These are phyloP conservation scores for Mycena metata DNA, from an alignment of 768 basidiomycete species.

Conservation along the genomic window DNA sequence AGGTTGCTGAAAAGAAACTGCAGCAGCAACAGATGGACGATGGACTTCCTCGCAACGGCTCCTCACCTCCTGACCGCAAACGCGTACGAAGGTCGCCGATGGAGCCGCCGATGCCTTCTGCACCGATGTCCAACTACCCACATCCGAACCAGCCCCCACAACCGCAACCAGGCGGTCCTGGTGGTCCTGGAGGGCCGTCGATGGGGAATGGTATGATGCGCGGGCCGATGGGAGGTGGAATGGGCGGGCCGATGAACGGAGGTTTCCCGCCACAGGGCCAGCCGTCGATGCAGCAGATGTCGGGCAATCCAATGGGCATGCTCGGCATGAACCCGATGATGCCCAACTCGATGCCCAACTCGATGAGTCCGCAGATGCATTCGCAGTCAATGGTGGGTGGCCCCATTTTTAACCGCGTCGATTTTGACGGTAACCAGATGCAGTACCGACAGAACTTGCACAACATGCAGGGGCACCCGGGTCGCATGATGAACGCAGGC, in stretches of 20 bases:
- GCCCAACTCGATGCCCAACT: slow-evolving; percentile 14
- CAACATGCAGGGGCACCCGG: slow-evolving; percentile 14
- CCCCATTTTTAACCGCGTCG: neutral
- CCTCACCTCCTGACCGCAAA: slow-evolving; percentile 71
- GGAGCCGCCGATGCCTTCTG: slow-evolving; percentile 58
- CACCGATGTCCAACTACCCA: slow-evolving; percentile 49
- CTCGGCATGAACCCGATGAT: slow-evolving; percentile 34
- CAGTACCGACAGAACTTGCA: slow-evolving; percentile 33
- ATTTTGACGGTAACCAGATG: slow-evolving; percentile 27
- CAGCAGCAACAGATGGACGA: slow-evolving; percentile 55
- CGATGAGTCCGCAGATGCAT: slow-evolving; percentile 41
- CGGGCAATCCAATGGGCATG: slow-evolving; percentile 42
- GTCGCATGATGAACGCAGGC: slow-evolving; percentile 48
- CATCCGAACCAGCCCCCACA: slow-evolving; percentile 37
- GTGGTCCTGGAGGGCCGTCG: slow-evolving; percentile 49
- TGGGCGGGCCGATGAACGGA: slow-evolving; percentile 42
- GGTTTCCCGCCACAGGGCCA: slow-evolving; percentile 39
- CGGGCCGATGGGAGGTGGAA: slow-evolving; percentile 44
- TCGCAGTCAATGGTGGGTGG: slow-evolving; percentile 29
- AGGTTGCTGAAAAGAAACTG: slow-evolving; percentile 14
- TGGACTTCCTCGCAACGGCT: slow-evolving; percentile 54
- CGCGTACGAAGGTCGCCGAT: slow-evolving; percentile 65
- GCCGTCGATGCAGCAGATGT: slow-evolving; percentile 32
- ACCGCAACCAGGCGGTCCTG: slow-evolving; percentile 50
- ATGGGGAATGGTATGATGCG: slow-evolving; percentile 58